A percentile compares a stretch with the other conserved stretches of the same genome.
Conservation (phyloP, 805 yeast species). For the Pichia nakasei region DNA sequence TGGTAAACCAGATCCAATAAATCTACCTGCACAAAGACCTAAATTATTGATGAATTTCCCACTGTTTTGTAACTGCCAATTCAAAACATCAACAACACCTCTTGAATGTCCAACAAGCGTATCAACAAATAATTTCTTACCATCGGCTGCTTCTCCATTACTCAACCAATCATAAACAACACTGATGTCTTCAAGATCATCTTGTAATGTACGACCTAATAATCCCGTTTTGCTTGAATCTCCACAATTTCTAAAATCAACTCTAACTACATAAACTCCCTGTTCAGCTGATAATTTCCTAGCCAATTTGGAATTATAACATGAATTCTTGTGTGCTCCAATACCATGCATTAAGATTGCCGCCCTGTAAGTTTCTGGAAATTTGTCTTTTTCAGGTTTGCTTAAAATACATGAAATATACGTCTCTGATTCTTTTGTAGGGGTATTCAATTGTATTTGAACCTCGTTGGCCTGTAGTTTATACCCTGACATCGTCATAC, state of each 20-base stretch:
- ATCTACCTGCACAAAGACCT: conserved; percentile 70
- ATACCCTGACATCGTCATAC: conserved; percentile 10
- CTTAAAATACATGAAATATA: conserved; percentile 16
- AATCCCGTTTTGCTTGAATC: conserved; percentile 45
- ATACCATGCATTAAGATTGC: conserved; percentile 75
- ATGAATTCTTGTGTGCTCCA: conserved; percentile 76
- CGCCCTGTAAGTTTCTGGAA: conserved; percentile 16
- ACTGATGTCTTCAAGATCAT: conserved; percentile 64
- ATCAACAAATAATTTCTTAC: conserved; percentile 37
- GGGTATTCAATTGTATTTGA: conserved; percentile 7
- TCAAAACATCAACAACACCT: conserved; percentile 67
- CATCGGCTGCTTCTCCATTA: conserved; percentile 19
- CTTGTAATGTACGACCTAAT: conserved; percentile 49
- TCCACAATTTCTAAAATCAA: conserved; percentile 86
- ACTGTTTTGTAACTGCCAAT: conserved; percentile 46
- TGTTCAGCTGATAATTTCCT: conserved; percentile 44
- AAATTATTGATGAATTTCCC: conserved; percentile 44
- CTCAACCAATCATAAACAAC: conserved; percentile 31
- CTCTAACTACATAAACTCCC: conserved; percentile 61
- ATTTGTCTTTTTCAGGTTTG: conserved; percentile 10
- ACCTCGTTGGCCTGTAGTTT: conserved; percentile 12
- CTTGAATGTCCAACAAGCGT: conserved; percentile 73
- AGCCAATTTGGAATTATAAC: conserved; percentile 61
- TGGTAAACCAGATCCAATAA: conserved; percentile 37
- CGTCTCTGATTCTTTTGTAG: conserved; percentile 7